Percentiles rank a stretch among this genome's conserved stretches.
These are phyloP conservation scores for Leccinum arenicola DNA, from an alignment of 768 basidiomycete genomes.

Conservation along the genomic window DNA sequence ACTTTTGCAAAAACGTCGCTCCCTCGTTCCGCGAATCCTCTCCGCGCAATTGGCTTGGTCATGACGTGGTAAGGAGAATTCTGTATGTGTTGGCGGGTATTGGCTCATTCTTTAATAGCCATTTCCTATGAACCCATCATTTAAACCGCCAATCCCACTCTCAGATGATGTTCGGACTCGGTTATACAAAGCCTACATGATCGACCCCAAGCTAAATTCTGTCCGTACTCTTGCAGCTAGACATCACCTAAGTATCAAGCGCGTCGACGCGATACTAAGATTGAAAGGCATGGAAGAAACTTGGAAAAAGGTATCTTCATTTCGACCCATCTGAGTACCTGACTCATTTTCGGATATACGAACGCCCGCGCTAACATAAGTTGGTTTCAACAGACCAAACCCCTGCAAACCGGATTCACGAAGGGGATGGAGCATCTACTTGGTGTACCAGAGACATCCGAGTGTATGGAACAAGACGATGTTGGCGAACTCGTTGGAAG, in stretches of 20 bases:
- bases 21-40: slow-evolving; percentile 26
- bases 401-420: slow-evolving; percentile 76
- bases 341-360: slow-evolving; percentile 7
- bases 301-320: slow-evolving; percentile 64
- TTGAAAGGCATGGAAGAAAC: slow-evolving; percentile 74
- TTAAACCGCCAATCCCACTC: slow-evolving; percentile 75
- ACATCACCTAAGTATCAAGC: slow-evolving; percentile 69
- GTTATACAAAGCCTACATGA: slow-evolving; percentile 62
- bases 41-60: slow-evolving; percentile 64
- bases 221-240: slow-evolving; percentile 59
- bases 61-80: slow-evolving; percentile 46
- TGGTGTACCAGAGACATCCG: slow-evolving; percentile 42
- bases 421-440: slow-evolving; percentile 79
- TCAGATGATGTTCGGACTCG: slow-evolving; percentile 55
- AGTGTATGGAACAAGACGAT: slow-evolving; percentile 12
- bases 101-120: slow-evolving; percentile 46
- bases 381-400: slow-evolving; percentile 44
- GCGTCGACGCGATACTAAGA: slow-evolving; percentile 79
- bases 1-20: slow-evolving; percentile 22
- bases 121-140: slow-evolving; percentile 82
- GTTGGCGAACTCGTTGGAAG: slow-evolving; percentile 7
- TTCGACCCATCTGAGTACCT: slow-evolving; percentile 53
- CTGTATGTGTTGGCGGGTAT: background rate
- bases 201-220: slow-evolving; percentile 52
- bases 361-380: background rate